phyloP scores from a whole-genome alignment of 805 yeast species.

The Wickerhamomyces ciferrii region DNA sequence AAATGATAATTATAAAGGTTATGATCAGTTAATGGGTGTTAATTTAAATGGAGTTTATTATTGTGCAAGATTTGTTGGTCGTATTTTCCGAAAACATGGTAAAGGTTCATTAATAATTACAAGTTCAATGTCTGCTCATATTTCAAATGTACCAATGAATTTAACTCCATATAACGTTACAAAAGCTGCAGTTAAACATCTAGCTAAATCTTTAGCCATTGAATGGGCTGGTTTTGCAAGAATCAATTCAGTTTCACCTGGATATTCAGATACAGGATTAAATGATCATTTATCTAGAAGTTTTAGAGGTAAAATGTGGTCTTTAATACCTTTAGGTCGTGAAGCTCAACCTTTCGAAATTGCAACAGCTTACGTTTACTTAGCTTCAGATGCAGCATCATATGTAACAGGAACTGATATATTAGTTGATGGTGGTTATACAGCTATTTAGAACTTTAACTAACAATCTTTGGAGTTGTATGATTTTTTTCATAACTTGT shows the following conservation, averaged over 20 bases:
- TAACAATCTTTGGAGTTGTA: neutral
- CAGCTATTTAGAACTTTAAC: neutral
- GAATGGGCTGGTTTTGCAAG: conserved; percentile 73
- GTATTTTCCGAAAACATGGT: conserved; percentile 65
- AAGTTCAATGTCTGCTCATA: conserved; percentile 86
- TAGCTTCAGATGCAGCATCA: conserved; percentile 71
- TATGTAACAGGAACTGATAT: conserved; percentile 73
- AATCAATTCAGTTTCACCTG: conserved; percentile 76
- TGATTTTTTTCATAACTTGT: neutral
- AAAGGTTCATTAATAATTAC: conserved; percentile 78
- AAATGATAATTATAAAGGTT: neutral
- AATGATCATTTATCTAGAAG: conserved; percentile 37
- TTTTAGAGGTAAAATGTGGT: conserved; percentile 38
- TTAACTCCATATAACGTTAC: conserved; percentile 71
- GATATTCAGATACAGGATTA: conserved; percentile 68
- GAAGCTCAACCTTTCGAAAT: conserved; percentile 64
- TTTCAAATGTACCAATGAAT: conserved; percentile 80
- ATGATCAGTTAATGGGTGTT: conserved; percentile 44
- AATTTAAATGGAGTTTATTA: conserved; percentile 76
- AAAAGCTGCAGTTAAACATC: conserved; percentile 16
- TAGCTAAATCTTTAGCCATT: conserved; percentile 39
- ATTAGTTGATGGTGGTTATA: conserved; percentile 63
- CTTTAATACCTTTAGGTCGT: conserved; percentile 57
- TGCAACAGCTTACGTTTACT: conserved; percentile 67
- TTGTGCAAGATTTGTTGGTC: conserved; percentile 71